Percentiles rank a stretch among this genome's conserved stretches.
These are phyloP conservation scores for Poteriospumella lacustris DNA, from an alignment of 108 stramenopile species.

Conservation along the genomic window DNA sequence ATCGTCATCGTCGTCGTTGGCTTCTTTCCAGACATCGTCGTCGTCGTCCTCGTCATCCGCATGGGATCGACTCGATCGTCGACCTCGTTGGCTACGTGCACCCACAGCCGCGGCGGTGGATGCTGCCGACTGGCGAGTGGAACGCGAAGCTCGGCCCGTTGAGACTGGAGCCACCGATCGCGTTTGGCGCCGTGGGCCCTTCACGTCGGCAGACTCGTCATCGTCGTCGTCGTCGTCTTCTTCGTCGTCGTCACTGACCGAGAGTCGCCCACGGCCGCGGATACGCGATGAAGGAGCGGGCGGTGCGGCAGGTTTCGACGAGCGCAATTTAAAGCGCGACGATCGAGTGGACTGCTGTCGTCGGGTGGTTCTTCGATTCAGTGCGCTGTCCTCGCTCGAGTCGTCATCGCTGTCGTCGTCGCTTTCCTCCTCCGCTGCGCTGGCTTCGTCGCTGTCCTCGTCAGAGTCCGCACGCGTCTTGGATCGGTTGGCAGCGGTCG, in stretches of 20 bases:
- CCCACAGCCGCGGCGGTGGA: no score
- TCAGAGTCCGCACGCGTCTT: not conserved
- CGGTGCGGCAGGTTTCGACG: no score
- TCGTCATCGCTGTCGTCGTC: slow-evolving; percentile 1
- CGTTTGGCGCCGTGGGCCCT: not conserved
- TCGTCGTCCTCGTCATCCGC: no score
- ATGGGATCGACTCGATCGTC: no score
- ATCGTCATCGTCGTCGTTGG: not conserved
- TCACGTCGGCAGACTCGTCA: not conserved
- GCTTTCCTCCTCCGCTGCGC: not conserved
- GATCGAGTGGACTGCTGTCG: no score
- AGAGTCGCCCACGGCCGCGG: not conserved
- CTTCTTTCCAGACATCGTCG: no score
- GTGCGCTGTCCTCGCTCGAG: not conserved
- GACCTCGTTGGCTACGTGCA: no score
- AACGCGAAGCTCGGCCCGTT: not conserved
- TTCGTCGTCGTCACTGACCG: not conserved
- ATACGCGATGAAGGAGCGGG: not conserved
- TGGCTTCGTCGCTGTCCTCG: not conserved
- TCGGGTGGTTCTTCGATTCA: not conserved
- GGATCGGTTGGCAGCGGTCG: not conserved
- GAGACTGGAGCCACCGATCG: not conserved
- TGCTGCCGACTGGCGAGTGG: no score
- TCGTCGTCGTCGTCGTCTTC: slow-evolving; percentile 5
- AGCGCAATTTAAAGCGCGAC: no score